Percentiles rank a stretch among this genome's conserved stretches.
These are phyloP conservation scores for Trifolium repens DNA, from an alignment of 306 rosid genomes.

Conservation along the genomic window DNA sequence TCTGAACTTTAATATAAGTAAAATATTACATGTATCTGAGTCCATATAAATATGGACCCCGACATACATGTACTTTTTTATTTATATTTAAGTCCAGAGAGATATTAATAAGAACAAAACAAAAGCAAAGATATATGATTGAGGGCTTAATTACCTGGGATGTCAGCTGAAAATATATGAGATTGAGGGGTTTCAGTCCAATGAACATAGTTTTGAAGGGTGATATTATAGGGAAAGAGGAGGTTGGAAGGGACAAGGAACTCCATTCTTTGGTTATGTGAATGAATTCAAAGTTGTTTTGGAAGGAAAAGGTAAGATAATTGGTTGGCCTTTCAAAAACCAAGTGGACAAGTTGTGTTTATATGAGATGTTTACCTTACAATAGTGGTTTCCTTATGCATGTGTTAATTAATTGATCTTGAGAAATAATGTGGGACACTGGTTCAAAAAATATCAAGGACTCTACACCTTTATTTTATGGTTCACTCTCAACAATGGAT, in stretches of 20 bases:
- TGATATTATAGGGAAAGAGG: conserved; percentile 58
- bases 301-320: neutral
- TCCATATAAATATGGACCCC: neutral
- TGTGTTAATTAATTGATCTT: neutral
- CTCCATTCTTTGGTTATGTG: conserved; percentile 53
- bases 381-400: neutral
- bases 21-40: neutral
- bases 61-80: neutral
- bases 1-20: neutral
- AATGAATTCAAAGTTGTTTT: conserved; percentile 1
- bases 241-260: conserved; percentile 56
- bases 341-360: conserved; percentile 46
- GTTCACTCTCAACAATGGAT: neutral
- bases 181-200: conserved; percentile 78
- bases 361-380: neutral
- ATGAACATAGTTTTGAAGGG: conserved; percentile 69
- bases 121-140: neutral
- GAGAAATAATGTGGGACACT: neutral
- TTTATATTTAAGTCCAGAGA: neutral
- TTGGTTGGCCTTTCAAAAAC: conserved; percentile 33
- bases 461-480: neutral
- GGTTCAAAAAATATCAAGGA: conserved; percentile 21
- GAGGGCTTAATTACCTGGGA: conserved; percentile 57
- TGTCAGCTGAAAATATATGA: conserved; percentile 74
- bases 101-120: neutral